These are phyloP conservation scores for Solanum habrochaites DNA, from an alignment of 257 asterid genomes.

Conservation along the genomic window DNA sequence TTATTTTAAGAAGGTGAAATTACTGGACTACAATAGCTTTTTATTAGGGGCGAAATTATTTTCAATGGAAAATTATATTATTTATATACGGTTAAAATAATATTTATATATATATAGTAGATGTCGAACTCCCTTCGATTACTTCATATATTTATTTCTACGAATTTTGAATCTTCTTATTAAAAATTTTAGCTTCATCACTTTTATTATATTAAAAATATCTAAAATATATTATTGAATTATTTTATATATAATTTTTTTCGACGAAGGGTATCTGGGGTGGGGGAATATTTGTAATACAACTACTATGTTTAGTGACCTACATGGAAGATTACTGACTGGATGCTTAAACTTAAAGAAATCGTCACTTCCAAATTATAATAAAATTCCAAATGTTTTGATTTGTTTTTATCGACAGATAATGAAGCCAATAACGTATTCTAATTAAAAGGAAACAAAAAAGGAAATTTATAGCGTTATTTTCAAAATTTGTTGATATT, in stretches of 20 bases:
- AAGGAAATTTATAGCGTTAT: background rate
- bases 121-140: fast-evolving
- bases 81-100: too few relatives aligned
- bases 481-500: background rate
- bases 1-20: background rate
- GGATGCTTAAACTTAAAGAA: background rate
- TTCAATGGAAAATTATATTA: too few relatives aligned
- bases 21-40: fast-evolving
- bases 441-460: background rate
- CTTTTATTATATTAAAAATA: too few relatives aligned
- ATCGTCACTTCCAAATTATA: background rate
- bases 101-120: too few relatives aligned
- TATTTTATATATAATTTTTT: too few relatives aligned
- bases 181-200: fast-evolving
- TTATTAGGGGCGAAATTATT: fast-evolving
- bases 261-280: too few relatives aligned
- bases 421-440: background rate
- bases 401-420: background rate
- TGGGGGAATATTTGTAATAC: background rate
- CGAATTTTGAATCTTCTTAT: too few relatives aligned
- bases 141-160: too few relatives aligned
- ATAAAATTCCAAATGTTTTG: background rate
- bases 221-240: too few relatives aligned
- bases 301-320: background rate
- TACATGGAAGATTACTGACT: background rate